Conservation (phyloP, 345 rosid species). For the Capsella bursapastoris region DNA sequence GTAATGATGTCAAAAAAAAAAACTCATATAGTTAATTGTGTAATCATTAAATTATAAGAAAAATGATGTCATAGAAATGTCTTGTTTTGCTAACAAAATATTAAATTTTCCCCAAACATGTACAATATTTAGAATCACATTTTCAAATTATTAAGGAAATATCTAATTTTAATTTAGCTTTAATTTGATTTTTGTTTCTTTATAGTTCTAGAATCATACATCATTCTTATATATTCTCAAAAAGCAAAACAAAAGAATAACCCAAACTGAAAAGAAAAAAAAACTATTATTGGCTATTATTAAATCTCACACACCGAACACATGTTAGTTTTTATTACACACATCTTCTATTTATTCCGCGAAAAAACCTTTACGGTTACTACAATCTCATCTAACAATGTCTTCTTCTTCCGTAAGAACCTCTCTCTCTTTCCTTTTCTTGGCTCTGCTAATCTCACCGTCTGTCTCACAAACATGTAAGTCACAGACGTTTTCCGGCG, state of each 20-base stretch:
- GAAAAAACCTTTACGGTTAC: constrained; percentile 23
- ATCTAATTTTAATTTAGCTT: neutral
- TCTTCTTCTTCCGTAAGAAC: constrained; percentile 29
- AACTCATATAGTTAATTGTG: too few relatives aligned
- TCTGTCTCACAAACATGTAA: constrained; percentile 62
- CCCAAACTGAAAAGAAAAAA: neutral
- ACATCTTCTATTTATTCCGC: constrained; percentile 19
- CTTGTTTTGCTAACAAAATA: neutral
- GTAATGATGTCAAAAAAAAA: too few relatives aligned
- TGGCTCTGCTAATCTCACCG: constrained; percentile 47
- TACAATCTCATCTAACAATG: constrained; percentile 26
- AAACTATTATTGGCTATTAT: constrained; percentile 4
- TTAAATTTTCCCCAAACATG: neutral
- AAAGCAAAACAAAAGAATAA: neutral
- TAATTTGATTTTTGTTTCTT: neutral
- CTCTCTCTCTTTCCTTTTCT: constrained; percentile 33
- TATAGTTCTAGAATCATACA: neutral
- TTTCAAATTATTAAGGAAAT: neutral
- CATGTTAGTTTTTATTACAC: constrained; percentile 16
- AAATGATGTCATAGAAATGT: too few relatives aligned
- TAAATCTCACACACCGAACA: constrained; percentile 3
- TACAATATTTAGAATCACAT: too few relatives aligned
- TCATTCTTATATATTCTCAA: neutral
- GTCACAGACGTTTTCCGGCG: constrained; percentile 55
- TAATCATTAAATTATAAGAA: neutral